These are phyloP conservation scores for Schizopora paradoxa DNA, from an alignment of 1,284 basidiomycete genomes.

Conservation along the genomic window DNA sequence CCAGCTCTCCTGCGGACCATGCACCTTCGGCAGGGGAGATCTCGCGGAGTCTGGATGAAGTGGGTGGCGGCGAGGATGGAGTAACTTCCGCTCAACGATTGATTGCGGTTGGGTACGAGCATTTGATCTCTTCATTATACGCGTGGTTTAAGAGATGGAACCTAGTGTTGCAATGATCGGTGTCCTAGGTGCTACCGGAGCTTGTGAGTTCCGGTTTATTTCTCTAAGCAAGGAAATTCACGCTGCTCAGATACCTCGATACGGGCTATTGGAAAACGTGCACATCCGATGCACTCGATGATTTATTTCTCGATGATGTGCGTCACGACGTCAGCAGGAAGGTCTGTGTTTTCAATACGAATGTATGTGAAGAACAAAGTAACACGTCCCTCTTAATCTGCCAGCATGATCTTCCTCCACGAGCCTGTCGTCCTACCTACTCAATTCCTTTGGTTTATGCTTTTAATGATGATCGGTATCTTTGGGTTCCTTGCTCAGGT, in stretches of 20 bases:
- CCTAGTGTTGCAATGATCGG: conserved; percentile 50
- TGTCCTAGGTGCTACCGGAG: conserved; percentile 54
- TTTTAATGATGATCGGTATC: conserved; percentile 21
- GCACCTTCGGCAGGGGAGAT: conserved; percentile 1
- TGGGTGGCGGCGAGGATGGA: conserved; percentile 22
- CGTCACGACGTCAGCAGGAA: conserved; percentile 47
- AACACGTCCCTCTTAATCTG: conserved; percentile 1
- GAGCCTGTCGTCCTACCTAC: conserved; percentile 24
- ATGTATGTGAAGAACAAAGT: conserved; percentile 11
- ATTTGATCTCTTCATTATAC: conserved; percentile 10
- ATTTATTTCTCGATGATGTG: conserved; percentile 62
- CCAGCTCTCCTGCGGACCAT: conserved; percentile 19
- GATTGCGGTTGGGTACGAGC: conserved; percentile 43
- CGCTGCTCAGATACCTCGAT: conserved; percentile 51
- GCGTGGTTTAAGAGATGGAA: neutral
- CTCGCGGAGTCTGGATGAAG: conserved; percentile 5
- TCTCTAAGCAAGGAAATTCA: neutral
- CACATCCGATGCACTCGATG: conserved; percentile 71
- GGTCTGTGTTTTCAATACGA: conserved; percentile 30
- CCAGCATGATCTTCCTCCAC: conserved; percentile 20
- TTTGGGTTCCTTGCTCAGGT: conserved; percentile 37
- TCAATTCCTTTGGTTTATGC: conserved; percentile 27
- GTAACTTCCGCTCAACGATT: conserved; percentile 40
- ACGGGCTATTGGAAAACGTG: conserved; percentile 66
- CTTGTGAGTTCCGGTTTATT: conserved; percentile 42